Conservation (phyloP, 495 filamentous ascomycete species). For the Hypoxylon cercidicola region DNA sequence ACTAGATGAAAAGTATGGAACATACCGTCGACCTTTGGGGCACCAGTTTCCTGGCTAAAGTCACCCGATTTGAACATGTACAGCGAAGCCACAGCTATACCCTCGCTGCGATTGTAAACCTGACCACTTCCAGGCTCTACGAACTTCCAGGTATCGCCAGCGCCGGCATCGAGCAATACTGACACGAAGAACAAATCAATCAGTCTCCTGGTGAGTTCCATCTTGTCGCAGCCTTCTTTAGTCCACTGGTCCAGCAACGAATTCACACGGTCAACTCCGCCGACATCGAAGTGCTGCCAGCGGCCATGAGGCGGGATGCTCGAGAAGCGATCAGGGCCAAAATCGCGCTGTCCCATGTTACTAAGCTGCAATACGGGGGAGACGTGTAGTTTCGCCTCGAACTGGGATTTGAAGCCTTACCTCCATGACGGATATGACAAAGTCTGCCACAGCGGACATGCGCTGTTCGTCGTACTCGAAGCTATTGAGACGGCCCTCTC, state of each 20-base stretch:
- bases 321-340: slow-evolving; percentile 77
- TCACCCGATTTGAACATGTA: slow-evolving; percentile 85
- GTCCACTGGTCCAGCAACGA: slow-evolving; percentile 73
- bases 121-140: slow-evolving; percentile 87
- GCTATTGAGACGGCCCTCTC: slow-evolving; percentile 14
- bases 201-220: slow-evolving; percentile 77
- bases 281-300: slow-evolving; percentile 90
- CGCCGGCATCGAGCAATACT: slow-evolving; percentile 88
- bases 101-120: slow-evolving; percentile 85
- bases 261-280: slow-evolving; percentile 75
- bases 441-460: slow-evolving; percentile 13
- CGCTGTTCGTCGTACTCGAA: slow-evolving; percentile 20
- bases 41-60: neutral
- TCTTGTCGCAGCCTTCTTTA: slow-evolving; percentile 64
- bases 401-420: neutral
- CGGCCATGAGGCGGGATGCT: slow-evolving; percentile 85
- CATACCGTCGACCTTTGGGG: slow-evolving; percentile 16
- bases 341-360: slow-evolving; percentile 73
- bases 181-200: slow-evolving; percentile 88
- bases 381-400: too few relatives aligned
- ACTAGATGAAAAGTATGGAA: neutral
- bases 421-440: slow-evolving; percentile 15
- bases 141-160: slow-evolving; percentile 85
- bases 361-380: neutral
- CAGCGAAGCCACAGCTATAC: slow-evolving; percentile 88